Evolutionary conservation across 805 yeast species (phyloP), one percentile per base, ranked within the genome.

Genomic region (Wickerhamiella lipophila): DNA sequence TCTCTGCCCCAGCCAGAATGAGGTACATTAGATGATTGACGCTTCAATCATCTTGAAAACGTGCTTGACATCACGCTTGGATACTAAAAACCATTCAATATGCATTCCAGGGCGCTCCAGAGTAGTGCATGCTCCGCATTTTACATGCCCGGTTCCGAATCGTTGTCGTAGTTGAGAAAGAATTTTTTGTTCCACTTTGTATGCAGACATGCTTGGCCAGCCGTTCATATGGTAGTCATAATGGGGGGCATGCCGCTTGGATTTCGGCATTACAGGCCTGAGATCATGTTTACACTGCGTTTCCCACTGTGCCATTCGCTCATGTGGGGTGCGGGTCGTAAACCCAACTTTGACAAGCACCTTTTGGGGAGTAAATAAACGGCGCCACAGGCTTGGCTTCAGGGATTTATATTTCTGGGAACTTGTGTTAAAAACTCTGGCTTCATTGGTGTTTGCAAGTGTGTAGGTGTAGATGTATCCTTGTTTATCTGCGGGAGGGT

Each of bases 381-480:
- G 32, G n/a, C 26, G 35, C 39, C 41, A 46, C 6, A 40, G 42
- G 22, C 38, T 12, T 11, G 22, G 18, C 6, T 39, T 22, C 12
- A 56, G 39, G 11, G 46, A 46, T 34, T 47, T 52, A 46, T 49
- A 60, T 38, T 47, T 38, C 4, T 48, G 29, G 22, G 35, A 46
- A 6, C 27, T 40, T 19, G 48, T 50, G 51, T 57, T 54, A 51
- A 42, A 59, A 6, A 59, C 49, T 42, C 58, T 57, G 15, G 53
- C 60, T 27, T 60, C 58, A 18, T 42, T 34, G 15, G 53, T 56
- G 4, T 41, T 46, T n/a, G 50, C 30, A 7, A 58, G 49, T 1
- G 63, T 54, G 52, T 61, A 61, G n/a, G 55, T 52, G 49, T 61
- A 61, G 30, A 61, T 55, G 45, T 46, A 61, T 2, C 62, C 64